Evolutionary conservation across 306 rosid species (phyloP).

Genomic region (Prunus campanulata): DNA sequence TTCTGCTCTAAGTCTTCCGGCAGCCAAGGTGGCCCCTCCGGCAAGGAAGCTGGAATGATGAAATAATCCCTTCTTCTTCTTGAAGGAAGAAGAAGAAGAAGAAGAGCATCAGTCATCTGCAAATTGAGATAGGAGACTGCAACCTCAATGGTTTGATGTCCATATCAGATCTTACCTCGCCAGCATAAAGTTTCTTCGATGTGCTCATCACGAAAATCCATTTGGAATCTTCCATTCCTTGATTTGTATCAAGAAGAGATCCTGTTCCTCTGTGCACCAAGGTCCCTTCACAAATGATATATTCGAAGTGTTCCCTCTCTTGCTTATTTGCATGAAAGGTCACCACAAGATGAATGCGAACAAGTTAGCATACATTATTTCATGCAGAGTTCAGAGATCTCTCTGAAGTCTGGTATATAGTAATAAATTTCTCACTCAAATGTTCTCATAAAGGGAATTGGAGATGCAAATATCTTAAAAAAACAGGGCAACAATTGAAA

Average conservation of each 20-base stretch:
- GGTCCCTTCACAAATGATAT: conserved; percentile 32
- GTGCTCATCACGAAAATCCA: conserved; percentile 48
- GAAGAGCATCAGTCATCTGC: background rate
- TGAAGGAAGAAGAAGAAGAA: background rate
- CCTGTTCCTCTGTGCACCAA: conserved; percentile 29
- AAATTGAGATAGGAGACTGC: background rate
- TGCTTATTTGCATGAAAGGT: conserved; percentile 27
- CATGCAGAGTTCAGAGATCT: background rate
- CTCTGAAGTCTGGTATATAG: no score
- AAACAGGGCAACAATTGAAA: no score
- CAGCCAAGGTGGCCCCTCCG: conserved; percentile 44
- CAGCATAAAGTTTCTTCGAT: conserved; percentile 29
- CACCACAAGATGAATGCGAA: background rate
- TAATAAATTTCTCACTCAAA: no score
- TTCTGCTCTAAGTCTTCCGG: conserved; percentile 39
- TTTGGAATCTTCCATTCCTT: conserved; percentile 23
- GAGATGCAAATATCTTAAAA: no score
- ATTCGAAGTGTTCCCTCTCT: conserved; percentile 38
- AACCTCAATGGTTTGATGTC: background rate
- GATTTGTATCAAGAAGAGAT: conserved; percentile 33
- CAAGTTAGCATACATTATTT: conserved; percentile 1
- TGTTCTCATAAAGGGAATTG: no score
- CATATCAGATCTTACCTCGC: conserved; percentile 22
- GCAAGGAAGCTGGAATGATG: conserved; percentile 58
- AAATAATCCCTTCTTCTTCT: conserved; percentile 45